These are phyloP conservation scores for Pseudocercospora fijiensis DNA, from an alignment of 2,329 filamentous ascomycete species.

Conservation along the genomic window DNA sequence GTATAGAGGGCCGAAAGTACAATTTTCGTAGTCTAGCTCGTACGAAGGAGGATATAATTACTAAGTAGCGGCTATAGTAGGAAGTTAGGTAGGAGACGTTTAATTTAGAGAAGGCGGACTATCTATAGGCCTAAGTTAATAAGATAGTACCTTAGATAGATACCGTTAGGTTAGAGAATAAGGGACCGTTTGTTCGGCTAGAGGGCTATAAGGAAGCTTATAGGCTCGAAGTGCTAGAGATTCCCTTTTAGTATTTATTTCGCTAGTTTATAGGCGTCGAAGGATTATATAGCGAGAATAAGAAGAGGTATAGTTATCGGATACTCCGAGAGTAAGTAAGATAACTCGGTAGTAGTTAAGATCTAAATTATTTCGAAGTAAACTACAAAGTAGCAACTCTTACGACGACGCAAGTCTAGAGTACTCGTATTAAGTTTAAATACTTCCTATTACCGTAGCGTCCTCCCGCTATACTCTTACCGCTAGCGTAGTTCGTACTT, in stretches of 20 bases:
- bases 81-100: slow-evolving; percentile 24
- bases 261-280: background rate
- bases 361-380: too few relatives aligned
- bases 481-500: too few relatives aligned
- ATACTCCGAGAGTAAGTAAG: too few relatives aligned
- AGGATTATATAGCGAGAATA: background rate
- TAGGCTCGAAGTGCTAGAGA: slow-evolving; percentile 4
- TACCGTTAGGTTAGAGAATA: slow-evolving; percentile 19
- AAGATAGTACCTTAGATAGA: slow-evolving; percentile 23
- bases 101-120: slow-evolving; percentile 17
- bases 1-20: slow-evolving; percentile 8
- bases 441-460: too few relatives aligned
- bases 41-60: slow-evolving; percentile 19
- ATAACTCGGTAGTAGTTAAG: too few relatives aligned
- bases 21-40: slow-evolving; percentile 17
- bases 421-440: too few relatives aligned
- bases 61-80: slow-evolving; percentile 22
- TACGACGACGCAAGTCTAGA: too few relatives aligned
- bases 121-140: slow-evolving; percentile 17
- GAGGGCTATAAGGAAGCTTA: slow-evolving; percentile 8
- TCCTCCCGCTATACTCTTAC: too few relatives aligned
- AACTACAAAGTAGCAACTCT: too few relatives aligned
- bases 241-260: slow-evolving; percentile 14
- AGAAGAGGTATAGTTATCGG: too few relatives aligned
- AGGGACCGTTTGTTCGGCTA: slow-evolving; percentile 9